A percentile compares a stretch with the other conserved stretches of the same genome.
Conservation (phyloP, 352 stramenopile species). For the Pythium dissimile region DNA sequence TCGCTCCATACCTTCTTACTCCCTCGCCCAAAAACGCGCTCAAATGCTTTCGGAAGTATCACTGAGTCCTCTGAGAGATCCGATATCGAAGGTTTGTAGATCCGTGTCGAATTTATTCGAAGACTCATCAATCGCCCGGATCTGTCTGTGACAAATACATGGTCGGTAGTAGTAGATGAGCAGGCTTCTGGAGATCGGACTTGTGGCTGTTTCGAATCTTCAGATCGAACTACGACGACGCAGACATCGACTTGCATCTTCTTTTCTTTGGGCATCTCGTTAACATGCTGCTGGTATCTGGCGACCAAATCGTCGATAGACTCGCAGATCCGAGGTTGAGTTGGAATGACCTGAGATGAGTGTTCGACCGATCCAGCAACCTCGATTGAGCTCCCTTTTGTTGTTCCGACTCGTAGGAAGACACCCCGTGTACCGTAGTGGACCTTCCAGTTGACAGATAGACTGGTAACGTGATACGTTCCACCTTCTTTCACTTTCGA, state of each 20-base stretch:
- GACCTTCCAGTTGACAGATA: conserved; percentile 69
- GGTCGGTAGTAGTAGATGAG: conserved; percentile 20
- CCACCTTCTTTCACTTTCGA: conserved; percentile 42
- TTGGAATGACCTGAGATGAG: background rate
- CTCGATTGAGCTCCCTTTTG: conserved; percentile 53
- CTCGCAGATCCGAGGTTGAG: background rate
- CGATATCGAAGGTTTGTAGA: background rate
- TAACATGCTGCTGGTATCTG: background rate
- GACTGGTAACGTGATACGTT: conserved; percentile 56
- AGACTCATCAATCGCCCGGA: conserved; percentile 56
- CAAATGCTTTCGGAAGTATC: conserved; percentile 19
- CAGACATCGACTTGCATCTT: conserved; percentile 15
- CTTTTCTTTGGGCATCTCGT: conserved; percentile 4
- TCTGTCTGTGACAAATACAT: conserved; percentile 57
- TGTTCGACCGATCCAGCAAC: background rate
- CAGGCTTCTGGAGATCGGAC: background rate
- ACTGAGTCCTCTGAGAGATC: background rate
- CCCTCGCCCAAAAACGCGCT: conserved; percentile 45
- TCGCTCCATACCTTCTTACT: conserved; percentile 49
- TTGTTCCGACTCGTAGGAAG: conserved; percentile 59
- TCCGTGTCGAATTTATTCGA: conserved; percentile 25
- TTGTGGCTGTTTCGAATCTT: background rate
- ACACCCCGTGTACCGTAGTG: conserved; percentile 33
- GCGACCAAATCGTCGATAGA: background rate
- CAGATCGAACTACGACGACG: conserved; percentile 14